Evolutionary conservation across 257 asterid genomes (phyloP).

Genomic region (Penstemon barbatus): DNA sequence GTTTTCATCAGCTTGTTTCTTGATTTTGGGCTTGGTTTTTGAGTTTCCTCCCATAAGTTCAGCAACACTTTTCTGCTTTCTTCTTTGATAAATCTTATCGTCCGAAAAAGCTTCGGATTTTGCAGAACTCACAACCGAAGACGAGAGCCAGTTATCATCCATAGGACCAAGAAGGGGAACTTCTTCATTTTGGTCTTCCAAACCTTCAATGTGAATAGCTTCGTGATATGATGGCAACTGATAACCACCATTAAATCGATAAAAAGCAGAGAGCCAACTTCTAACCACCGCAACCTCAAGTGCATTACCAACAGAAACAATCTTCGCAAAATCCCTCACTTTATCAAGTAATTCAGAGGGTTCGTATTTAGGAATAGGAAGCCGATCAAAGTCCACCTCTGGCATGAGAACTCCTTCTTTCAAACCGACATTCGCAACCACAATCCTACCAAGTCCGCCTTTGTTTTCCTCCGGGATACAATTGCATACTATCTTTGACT

Average conservation of each 20-base stretch:
- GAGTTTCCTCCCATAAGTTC: constrained; percentile 42
- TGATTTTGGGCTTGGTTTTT: too few species aligned
- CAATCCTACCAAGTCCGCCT: constrained; percentile 39
- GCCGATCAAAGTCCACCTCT: constrained; percentile 41
- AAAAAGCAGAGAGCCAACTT: constrained; percentile 64
- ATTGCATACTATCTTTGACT: constrained; percentile 46
- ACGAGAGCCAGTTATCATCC: constrained; percentile 28
- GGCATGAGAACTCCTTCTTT: constrained; percentile 55
- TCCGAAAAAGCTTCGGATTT: too few species aligned
- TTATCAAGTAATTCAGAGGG: constrained; percentile 43
- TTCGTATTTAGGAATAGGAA: constrained; percentile 40
- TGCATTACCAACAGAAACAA: constrained; percentile 30
- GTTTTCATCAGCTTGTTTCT: neutral
- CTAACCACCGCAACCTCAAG: constrained; percentile 55
- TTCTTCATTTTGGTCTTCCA: constrained; percentile 51
- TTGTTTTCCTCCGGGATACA: constrained; percentile 43
- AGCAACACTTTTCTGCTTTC: constrained; percentile 76
- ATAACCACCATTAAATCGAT: constrained; percentile 40
- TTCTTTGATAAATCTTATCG: constrained; percentile 36
- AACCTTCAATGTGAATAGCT: constrained; percentile 55
- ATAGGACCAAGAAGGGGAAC: constrained; percentile 43
- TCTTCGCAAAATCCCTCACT: constrained; percentile 32
- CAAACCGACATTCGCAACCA: constrained; percentile 55
- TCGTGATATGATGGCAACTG: constrained; percentile 37
- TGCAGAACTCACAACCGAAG: too few species aligned